phyloP scores from a whole-genome alignment of 805 yeast species.

The Ogataea minuta region DNA sequence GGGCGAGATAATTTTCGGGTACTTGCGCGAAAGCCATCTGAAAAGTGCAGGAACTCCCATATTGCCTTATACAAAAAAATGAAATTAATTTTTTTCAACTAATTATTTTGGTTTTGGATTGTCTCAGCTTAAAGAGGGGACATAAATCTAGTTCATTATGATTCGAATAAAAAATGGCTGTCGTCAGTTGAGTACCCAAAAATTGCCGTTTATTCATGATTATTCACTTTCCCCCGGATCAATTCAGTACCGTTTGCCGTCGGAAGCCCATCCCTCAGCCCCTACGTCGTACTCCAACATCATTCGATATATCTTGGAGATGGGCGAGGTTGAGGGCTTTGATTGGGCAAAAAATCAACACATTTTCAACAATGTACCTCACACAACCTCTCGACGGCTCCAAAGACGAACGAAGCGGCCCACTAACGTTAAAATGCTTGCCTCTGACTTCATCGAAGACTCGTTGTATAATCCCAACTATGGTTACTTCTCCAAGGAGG shows the following conservation, averaged over 20 bases:
- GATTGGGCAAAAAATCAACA: slow-evolving; percentile 32
- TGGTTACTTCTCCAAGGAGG: slow-evolving; percentile 80
- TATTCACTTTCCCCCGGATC: slow-evolving; percentile 33
- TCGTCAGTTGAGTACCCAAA: slow-evolving; percentile 5
- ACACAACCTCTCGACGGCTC: slow-evolving; percentile 38
- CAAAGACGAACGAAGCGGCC: slow-evolving; percentile 50
- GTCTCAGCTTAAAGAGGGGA: slow-evolving; percentile 10
- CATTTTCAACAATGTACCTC: slow-evolving; percentile 43
- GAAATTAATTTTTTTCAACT: no score
- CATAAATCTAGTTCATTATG: neutral
- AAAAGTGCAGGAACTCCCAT: slow-evolving; percentile 99
- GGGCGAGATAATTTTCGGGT: slow-evolving; percentile 91
- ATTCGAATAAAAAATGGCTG: slow-evolving; percentile 5
- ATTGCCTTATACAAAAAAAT: neutral
- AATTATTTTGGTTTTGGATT: neutral
- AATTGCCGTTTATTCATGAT: slow-evolving; percentile 32
- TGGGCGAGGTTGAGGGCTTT: slow-evolving; percentile 38
- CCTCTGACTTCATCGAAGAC: slow-evolving; percentile 80
- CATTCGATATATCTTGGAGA: slow-evolving; percentile 28
- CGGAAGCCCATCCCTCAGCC: slow-evolving; percentile 21
- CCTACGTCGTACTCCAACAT: slow-evolving; percentile 23
- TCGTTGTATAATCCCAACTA: slow-evolving; percentile 77
- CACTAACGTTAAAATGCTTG: slow-evolving; percentile 60
- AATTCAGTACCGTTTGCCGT: slow-evolving; percentile 32
- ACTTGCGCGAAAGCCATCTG: slow-evolving; percentile 91